phyloP scores from a whole-genome alignment of 1,284 basidiomycete species.

The Boletus mariae region DNA sequence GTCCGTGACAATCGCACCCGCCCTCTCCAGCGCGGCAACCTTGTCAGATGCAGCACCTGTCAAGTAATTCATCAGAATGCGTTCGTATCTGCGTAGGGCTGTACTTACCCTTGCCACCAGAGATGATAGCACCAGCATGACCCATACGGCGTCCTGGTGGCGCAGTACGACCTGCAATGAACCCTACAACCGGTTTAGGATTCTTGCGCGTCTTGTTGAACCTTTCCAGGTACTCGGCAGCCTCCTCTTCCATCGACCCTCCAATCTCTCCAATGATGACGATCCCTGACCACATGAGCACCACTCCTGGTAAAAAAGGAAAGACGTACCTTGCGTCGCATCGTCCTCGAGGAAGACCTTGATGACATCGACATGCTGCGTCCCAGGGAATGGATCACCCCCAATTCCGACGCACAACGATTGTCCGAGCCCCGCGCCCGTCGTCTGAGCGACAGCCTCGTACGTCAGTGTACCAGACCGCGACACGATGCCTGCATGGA shows the following conservation, averaged over 20 bases:
- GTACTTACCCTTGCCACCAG: slow-evolving; percentile 86
- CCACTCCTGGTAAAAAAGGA: not conserved
- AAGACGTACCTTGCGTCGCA: slow-evolving; percentile 74
- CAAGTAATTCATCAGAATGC: not conserved
- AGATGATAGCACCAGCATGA: slow-evolving; percentile 97
- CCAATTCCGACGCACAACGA: slow-evolving; percentile 97
- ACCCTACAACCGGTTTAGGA: slow-evolving; percentile 96
- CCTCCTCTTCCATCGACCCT: slow-evolving; percentile 99
- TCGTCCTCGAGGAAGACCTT: slow-evolving; percentile 96
- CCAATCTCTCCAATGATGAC: slow-evolving; percentile 99
- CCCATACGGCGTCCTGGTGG: slow-evolving; percentile 99
- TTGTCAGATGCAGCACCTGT: slow-evolving; percentile 89
- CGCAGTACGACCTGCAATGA: slow-evolving; percentile 97
- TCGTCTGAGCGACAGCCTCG: slow-evolving; percentile 93
- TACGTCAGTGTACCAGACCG: slow-evolving; percentile 94
- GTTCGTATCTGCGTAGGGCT: not conserved
- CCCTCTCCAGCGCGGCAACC: slow-evolving; percentile 89
- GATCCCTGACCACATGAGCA: slow-evolving; percentile 57
- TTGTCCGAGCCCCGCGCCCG: slow-evolving; percentile 93
- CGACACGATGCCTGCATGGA: slow-evolving; percentile 82
- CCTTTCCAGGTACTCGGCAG: slow-evolving; percentile 90
- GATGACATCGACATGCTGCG: slow-evolving; percentile 92
- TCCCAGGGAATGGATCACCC: slow-evolving; percentile 98
- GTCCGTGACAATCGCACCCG: slow-evolving; percentile 92
- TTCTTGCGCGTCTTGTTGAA: slow-evolving; percentile 87